phyloP scores from a whole-genome alignment of 1,139 yeast species.

The Pneumocystis murina region DNA sequence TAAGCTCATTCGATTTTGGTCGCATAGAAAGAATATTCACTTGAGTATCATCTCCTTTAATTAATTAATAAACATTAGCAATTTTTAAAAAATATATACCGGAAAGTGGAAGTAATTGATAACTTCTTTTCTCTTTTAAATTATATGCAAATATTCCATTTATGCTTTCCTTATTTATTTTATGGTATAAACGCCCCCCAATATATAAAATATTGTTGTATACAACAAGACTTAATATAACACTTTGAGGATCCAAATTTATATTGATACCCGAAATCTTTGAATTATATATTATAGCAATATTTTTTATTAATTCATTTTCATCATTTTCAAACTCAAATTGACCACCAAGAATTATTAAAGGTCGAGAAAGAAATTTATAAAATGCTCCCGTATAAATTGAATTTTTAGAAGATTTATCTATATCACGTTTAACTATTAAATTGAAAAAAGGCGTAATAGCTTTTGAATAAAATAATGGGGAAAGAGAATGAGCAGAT shows the following conservation, averaged over 20 bases:
- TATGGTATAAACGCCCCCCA: conserved; percentile 39
- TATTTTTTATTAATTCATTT: conserved; percentile 3
- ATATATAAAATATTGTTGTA: conserved; percentile 26
- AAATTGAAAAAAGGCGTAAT: not conserved
- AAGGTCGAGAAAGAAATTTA: conserved; percentile 4
- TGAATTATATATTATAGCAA: conserved; percentile 5
- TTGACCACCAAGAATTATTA: conserved; percentile 9
- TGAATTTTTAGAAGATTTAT: not conserved
- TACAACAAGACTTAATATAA: conserved; percentile 4
- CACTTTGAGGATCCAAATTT: conserved; percentile 4
- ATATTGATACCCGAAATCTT: conserved; percentile 2
- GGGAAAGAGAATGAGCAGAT: not conserved
- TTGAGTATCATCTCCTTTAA: conserved; percentile 21
- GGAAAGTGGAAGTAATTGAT: conserved; percentile 36
- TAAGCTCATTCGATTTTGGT: conserved; percentile 36
- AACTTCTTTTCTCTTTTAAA: conserved; percentile 26
- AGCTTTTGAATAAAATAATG: not conserved
- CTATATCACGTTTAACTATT: not conserved
- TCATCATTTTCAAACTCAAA: not conserved
- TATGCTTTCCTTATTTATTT: conserved; percentile 18
- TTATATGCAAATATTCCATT: conserved; percentile 41
- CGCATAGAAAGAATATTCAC: conserved; percentile 43
- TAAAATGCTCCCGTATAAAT: conserved; percentile 7
- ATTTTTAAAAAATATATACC: conserved; percentile 17
- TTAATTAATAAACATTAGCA: not conserved